Conservation (phyloP, 2,329 filamentous ascomycete genomes). For the Aquanectria penicillioides region DNA sequence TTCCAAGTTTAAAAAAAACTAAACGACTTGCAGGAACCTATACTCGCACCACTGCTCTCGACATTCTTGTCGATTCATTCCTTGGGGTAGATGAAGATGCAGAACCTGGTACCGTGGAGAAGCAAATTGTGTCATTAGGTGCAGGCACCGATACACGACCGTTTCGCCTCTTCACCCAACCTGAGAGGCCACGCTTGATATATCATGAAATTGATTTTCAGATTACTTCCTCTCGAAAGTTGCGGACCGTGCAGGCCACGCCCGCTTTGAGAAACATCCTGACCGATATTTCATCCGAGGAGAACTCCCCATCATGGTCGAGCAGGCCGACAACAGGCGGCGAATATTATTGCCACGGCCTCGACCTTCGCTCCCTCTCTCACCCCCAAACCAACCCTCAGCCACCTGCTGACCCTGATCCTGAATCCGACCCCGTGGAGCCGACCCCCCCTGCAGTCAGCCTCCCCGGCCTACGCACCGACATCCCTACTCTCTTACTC, state of each 20-base stretch:
- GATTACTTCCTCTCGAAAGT: constrained; percentile 75
- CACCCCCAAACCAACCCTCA: not conserved
- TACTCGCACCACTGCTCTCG: constrained; percentile 84
- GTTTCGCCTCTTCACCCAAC: constrained; percentile 74
- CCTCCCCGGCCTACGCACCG: constrained; percentile 57
- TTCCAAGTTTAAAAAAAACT: constrained; percentile 27
- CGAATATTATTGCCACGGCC: constrained; percentile 67
- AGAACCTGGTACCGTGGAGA: constrained; percentile 44
- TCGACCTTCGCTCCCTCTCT: constrained; percentile 74
- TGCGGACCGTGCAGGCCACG: constrained; percentile 61
- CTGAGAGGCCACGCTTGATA: constrained; percentile 57
- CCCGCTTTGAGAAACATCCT: constrained; percentile 54
- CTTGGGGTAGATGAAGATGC: constrained; percentile 55
- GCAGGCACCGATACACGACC: constrained; percentile 93
- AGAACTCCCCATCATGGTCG: constrained; percentile 56
- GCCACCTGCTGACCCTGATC: not conserved
- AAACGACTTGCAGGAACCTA: constrained; percentile 78
- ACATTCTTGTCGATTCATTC: constrained; percentile 79
- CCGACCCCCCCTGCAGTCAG: constrained; percentile 8
- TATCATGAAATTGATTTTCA: constrained; percentile 97
- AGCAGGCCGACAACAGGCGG: constrained; percentile 52
- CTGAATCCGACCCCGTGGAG: constrained; percentile 4
- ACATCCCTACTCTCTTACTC: constrained; percentile 82
- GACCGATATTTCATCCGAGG: constrained; percentile 42
- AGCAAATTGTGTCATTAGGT: constrained; percentile 91